Conservation (phyloP, 805 yeast species). For the Candida nemodendra region DNA sequence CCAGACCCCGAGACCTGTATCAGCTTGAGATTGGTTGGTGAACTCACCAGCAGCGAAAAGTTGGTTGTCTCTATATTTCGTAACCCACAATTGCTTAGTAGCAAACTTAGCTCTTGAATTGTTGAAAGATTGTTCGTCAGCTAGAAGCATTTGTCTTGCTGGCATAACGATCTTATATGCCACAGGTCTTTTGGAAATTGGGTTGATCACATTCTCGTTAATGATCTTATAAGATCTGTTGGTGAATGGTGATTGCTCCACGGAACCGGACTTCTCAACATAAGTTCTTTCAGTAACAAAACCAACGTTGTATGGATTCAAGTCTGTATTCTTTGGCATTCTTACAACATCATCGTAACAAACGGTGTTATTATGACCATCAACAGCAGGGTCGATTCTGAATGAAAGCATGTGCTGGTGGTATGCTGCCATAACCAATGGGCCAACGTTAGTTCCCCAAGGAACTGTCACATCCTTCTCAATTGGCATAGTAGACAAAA, state of each 20-base stretch:
- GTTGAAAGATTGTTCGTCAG: constrained; percentile 60
- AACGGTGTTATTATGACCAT: constrained; percentile 76
- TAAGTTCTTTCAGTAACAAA: constrained; percentile 59
- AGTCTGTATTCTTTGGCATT: constrained; percentile 50
- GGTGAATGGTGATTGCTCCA: constrained; percentile 75
- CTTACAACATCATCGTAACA: constrained; percentile 67
- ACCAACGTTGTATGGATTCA: constrained; percentile 71
- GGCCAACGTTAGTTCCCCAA: constrained; percentile 76
- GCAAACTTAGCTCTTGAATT: constrained; percentile 74
- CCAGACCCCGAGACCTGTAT: constrained; percentile 73
- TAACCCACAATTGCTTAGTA: constrained; percentile 79
- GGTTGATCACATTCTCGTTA: constrained; percentile 70
- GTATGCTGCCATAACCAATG: constrained; percentile 78
- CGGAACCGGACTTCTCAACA: constrained; percentile 67
- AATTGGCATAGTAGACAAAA: constrained; percentile 79
- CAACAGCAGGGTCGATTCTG: constrained; percentile 80
- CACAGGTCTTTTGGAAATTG: constrained; percentile 67
- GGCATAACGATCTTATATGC: constrained; percentile 76
- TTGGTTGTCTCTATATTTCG: constrained; percentile 71
- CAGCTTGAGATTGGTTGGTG: constrained; percentile 73
- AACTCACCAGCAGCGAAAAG: constrained; percentile 82
- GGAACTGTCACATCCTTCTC: constrained; percentile 67
- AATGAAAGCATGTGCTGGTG: constrained; percentile 80
- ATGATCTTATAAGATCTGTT: constrained; percentile 73
- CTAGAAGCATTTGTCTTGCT: constrained; percentile 74